Evolutionary conservation across 345 rosid species (phyloP), one percentile per base, ranked within the genome.

Genomic region (Clarkia xantiana): DNA sequence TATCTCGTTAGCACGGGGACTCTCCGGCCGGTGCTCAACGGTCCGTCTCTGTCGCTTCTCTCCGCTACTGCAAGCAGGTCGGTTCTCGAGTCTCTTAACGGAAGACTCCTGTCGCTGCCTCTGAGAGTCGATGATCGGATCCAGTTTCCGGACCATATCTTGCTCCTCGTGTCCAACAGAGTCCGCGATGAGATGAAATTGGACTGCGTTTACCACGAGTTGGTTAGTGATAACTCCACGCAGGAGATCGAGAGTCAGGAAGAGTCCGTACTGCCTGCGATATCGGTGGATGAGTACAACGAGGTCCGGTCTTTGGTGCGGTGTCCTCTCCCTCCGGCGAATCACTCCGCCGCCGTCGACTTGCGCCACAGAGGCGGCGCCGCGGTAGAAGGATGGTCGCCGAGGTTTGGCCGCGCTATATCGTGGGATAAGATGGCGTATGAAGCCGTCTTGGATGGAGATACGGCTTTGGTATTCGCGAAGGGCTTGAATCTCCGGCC

Each of bases 401-500:
- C 36, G 71, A 56, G 44, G 74, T 74, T 56, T 66, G 43, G 55
- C 56, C 70, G 15, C 82, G 75, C 60, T 73, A 70, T 60, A 7
- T 66, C 77, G 11, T 87, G 95, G 95, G 76, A 73, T 17, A 80
- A 55, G 14, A 48, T 91, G 61, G 95, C 73, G 29, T 91, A 86
- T 59, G 98, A 69, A 47, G 94, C 96, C 0, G 70, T 63, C 9
- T 46, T 91, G 48, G 96, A 91, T 48, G 74, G 74, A 15, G 68
- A 78, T 15, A 75, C 76, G 10, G 89, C 71, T 18, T 84, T 81
- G 53, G 76, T 91, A 54, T 86, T 91, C 47, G 95, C 58, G 11
- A 91, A 91, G 44, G 98, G 98, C 14, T 72, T 86, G 73, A 91
- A 81, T 76, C 85, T 89, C 17, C 69, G 93, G 40, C 90, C 96